Percentiles rank a stretch among this genome's conserved stretches.
phyloP scores from a whole-genome alignment of 1,284 basidiomycete genomes.

The Phylloporus sp. region DNA sequence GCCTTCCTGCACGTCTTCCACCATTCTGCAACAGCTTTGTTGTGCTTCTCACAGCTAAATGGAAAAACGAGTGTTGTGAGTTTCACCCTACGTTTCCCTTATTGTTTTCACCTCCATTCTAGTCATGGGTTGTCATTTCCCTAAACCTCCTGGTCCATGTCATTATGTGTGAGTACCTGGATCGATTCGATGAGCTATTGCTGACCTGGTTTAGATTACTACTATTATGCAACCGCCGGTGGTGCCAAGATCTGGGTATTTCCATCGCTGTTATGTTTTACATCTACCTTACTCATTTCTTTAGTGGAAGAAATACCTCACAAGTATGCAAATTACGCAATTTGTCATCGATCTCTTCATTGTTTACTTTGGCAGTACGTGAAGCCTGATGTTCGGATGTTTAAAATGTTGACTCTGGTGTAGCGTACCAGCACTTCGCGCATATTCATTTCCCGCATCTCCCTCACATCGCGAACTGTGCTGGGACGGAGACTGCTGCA shows the following conservation, averaged over 20 bases:
- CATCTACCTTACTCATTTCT: slow-evolving; percentile 6
- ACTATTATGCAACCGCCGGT: slow-evolving; percentile 96
- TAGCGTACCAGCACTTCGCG: slow-evolving; percentile 87
- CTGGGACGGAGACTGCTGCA: slow-evolving; percentile 89
- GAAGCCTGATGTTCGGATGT: slow-evolving; percentile 14
- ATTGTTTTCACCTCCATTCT: slow-evolving; percentile 11
- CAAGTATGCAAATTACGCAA: slow-evolving; percentile 94
- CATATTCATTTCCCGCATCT: slow-evolving; percentile 63
- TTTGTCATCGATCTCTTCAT: slow-evolving; percentile 90
- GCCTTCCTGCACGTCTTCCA: slow-evolving; percentile 99
- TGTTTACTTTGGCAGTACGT: slow-evolving; percentile 94
- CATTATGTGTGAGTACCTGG: slow-evolving; percentile 84
- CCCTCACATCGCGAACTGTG: slow-evolving; percentile 81
- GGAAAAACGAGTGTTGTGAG: slow-evolving; percentile 89
- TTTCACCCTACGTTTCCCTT: slow-evolving; percentile 9
- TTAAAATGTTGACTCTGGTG: slow-evolving; percentile 20
- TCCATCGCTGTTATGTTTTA: slow-evolving; percentile 10
- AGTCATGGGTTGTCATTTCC: slow-evolving; percentile 97
- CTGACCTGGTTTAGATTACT: slow-evolving; percentile 72
- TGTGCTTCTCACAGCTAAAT: slow-evolving; percentile 94
- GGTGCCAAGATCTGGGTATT: slow-evolving; percentile 94
- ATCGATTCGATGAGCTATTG: background rate
- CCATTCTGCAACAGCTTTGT: slow-evolving; percentile 95
- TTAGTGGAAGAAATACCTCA: slow-evolving; percentile 97
- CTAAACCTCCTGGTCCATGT: slow-evolving; percentile 97